Base-by-base conservation (phyloP, 352 stramenopile species). In the Chloridella minuta region DNA sequence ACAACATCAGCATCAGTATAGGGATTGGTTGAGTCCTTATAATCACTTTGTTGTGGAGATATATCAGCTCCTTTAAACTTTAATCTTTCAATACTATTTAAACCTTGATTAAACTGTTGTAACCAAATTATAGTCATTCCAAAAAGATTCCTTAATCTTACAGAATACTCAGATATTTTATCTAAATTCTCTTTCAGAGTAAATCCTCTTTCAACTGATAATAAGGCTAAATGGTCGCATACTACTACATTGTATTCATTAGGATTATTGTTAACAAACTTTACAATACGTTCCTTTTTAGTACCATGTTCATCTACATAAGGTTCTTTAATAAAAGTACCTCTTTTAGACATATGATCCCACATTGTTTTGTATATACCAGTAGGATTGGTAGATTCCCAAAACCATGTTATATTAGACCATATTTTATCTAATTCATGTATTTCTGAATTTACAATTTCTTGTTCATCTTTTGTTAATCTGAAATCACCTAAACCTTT, bases 101-200 rank as follows among this genome's bases (percentile, higher is more conserved):
- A 83, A 83, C 51, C 23, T 83, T 24, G n/a, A 83, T 83, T 83
- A 83, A 83, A 83, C 23, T 83, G 51, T 83, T 83, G 51, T 83
- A 83, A 22, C n/a, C 23, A 25, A 83, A 83, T 25, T 25, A 83
- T 25, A 83, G n/a, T 83, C n/a, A 83, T 83, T 24, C 23, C 23
- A 83, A 83, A 83, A 25, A 83, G 23, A 83, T 83, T 83, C 23
- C 51, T 83, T 25, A 83, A 24, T 25, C n/a, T 24, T 83, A 83
- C 51, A 83, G n/a, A 83, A 83, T 83, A 83, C 23, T 83, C 51
- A 83, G 51, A 83, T 25, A 25, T 25, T 83, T 83, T 83, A 83
- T 83, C 51, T 83, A 83, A 25, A 25, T 25, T 24, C 23, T 83
- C 51, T 83, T 83, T 83, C n/a, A 24, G n/a, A 83, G 51, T 25